Evolutionary conservation across 257 asterid species (phyloP), one percentile per base, ranked within the genome.

Genomic region (Paraleonurus japonicus): DNA sequence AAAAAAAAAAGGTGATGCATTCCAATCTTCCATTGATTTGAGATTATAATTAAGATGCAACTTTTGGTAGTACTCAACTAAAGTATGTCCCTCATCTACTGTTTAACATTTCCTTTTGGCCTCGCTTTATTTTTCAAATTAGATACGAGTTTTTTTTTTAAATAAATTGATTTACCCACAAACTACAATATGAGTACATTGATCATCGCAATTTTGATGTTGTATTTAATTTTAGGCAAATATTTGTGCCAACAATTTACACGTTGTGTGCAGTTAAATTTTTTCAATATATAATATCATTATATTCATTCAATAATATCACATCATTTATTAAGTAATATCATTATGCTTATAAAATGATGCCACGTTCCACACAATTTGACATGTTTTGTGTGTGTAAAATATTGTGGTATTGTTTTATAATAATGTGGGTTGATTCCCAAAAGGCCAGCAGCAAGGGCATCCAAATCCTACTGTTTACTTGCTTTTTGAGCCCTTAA

Each of bases 11-110:
- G 30, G 41, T 70, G 61, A 73, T 53, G 68, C 67, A 20, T 41
- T 53, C 66, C 66, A 61, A 72, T 45, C 66, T 77, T 71, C 65
- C 27, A 69, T 61, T 59, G 81, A 65, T 47, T 47, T 47, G 76
- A 81, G 12, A 48, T 71, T 50, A 76, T n/a, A n/a, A n/a, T n/a
- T n/a, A n/a, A n/a, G 65, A 67, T 63, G 61, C 59, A 82, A 64
- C 91, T 81, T 84, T 86, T 65, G 2, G 1, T 43, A 63, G 75
- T 26, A 71, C 79, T 27, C 23, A 45, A 81, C 53, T 64, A 32
- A 70, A 61, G 84, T 69, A 59, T 73, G 85, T 70, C 70, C 61
- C 73, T 72, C 78, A 5, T 47, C 20, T n/a, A 47, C 54, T 47
- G 22, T 47, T 47, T n/a, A 47, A 47, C 22, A 47, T 65, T 43